Evolutionary conservation across 306 rosid species (phyloP).

Genomic region (Begonia fuchsioides): DNA sequence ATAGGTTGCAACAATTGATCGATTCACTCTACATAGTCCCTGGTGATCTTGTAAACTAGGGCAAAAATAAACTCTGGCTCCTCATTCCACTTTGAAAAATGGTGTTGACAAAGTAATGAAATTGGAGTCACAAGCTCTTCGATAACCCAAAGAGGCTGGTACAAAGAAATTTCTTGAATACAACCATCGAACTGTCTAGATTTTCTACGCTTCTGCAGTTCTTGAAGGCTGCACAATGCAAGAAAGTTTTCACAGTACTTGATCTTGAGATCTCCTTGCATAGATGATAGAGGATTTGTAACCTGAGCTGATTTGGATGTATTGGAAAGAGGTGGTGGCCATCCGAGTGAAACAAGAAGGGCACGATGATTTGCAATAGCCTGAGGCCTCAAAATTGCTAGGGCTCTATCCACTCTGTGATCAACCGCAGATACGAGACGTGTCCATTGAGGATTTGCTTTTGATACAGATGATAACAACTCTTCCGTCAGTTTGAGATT

Average conservation of each 20-base stretch:
- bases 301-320: slow-evolving; percentile 28
- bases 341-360: slow-evolving; percentile 71
- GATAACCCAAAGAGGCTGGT: slow-evolving; percentile 90
- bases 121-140: slow-evolving; percentile 94
- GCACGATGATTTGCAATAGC: slow-evolving; percentile 78
- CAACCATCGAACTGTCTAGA: slow-evolving; percentile 64
- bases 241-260: slow-evolving; percentile 68
- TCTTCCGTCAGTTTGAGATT: slow-evolving; percentile 55
- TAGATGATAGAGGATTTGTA: slow-evolving; percentile 58
- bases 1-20: slow-evolving; percentile 89
- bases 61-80: slow-evolving; percentile 82
- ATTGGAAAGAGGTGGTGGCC: slow-evolving; percentile 85
- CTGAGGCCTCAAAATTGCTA: slow-evolving; percentile 81
- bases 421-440: slow-evolving; percentile 73
- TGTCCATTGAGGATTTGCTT: slow-evolving; percentile 61
- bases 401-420: slow-evolving; percentile 86
- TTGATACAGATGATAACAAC: slow-evolving; percentile 44
- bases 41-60: slow-evolving; percentile 65
- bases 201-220: slow-evolving; percentile 76
- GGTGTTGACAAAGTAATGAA: slow-evolving; percentile 62
- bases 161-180: slow-evolving; percentile 35
- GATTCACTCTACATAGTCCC: slow-evolving; percentile 74
- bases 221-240: slow-evolving; percentile 71
- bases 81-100: slow-evolving; percentile 82
- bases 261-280: slow-evolving; percentile 65